Base-by-base conservation (phyloP, 306 rosid species). In the Morella rubra region DNA sequence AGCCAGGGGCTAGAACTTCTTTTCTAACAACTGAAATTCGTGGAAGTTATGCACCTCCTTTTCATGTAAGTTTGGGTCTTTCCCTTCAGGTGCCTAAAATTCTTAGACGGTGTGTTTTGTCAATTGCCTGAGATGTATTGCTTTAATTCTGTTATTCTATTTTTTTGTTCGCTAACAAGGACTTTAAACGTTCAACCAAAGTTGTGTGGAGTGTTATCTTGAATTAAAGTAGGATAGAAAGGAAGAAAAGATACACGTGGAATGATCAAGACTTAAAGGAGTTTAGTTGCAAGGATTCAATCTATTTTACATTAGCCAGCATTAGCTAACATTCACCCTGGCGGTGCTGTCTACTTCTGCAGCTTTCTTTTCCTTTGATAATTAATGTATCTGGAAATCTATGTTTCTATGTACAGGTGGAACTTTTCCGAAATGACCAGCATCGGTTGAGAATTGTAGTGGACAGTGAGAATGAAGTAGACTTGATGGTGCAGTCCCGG, bases 21-120 rank as follows among this genome's bases (percentile, higher is more conserved):
- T 95, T 95, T 83, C 97, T 97, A 53, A 83, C 88, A 22, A 95
- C 97, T 16, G 98, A 95, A 86, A 81, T 92, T 46, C 98, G 98
- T 27, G 98, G 98, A 76, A 92, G 78, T 80, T 95, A 92, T 74
- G 84, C 96, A 44, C 98, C 98, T 83, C 98, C 98, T 5, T 95
- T 95, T 79, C 98, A 95, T 81, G 98, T 95, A 83, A 86, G 97
- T 84, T 66, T 80, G 42, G 61, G 44, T 66, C 5, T 50, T 32
- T 53, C 6, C 9, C 65, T 13, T 32, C 4, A 42, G 71, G 19
- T 65, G 8, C 47, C 8, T n/a, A n/a, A 62, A 37, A 32, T 62
- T 62, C 69, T 62, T 46, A 62, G 15, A 12, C 22, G 14, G 65
- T 62, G 14, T 19, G 16, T 14, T 54, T 62, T 37, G 69, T 62